Evolutionary conservation across 805 yeast species (phyloP), one percentile per base, ranked within the genome.

Genomic region (Spathaspora passalidarum): DNA sequence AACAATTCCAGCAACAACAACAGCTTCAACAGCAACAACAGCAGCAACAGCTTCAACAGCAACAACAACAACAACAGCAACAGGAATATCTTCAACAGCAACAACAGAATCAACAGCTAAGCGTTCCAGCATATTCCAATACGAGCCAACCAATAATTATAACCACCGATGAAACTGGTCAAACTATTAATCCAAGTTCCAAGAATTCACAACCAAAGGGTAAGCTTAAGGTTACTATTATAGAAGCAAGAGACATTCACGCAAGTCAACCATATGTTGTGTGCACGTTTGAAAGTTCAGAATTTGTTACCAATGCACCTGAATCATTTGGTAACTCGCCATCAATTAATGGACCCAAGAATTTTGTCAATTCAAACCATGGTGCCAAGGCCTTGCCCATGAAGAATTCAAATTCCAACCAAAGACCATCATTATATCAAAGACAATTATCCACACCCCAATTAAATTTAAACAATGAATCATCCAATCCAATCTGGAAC

Each of bases 201-300:
- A 52, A 58, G 49, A 58, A 60, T 35, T 51, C 65, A 14, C 75
- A 69, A 42, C 91, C 94, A 36, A 79, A 86, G 59, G 98, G 98
- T 38, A 87, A 86, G 62, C 75, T 92, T 43, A 81, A 82, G 56
- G 90, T 94, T 40, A 81, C 80, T 26, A 88, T 92, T 49, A 70
- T 86, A 21, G 92, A 88, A 64, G 97, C 96, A 1, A 78, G 75
- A 48, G 84, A 82, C 54, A 79, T 83, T 26, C 66, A 74, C 35
- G 72, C 59, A 61, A 74, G 92, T 3, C 86, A 80, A 54, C 97
- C 96, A 2, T 86, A 90, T 63, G 96, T 88, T 16, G 96, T 90
- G 32, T 88, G 95, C 65, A 86, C 96, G 9, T 90, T 87, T 70
- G 96, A 89, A 62, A 84, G 92, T 50, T 84, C 95, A 1, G 98